A percentile compares a stretch with the other conserved stretches of the same genome.
Conservation (phyloP, 495 filamentous ascomycete genomes). For the Neohortaea acidophila region DNA sequence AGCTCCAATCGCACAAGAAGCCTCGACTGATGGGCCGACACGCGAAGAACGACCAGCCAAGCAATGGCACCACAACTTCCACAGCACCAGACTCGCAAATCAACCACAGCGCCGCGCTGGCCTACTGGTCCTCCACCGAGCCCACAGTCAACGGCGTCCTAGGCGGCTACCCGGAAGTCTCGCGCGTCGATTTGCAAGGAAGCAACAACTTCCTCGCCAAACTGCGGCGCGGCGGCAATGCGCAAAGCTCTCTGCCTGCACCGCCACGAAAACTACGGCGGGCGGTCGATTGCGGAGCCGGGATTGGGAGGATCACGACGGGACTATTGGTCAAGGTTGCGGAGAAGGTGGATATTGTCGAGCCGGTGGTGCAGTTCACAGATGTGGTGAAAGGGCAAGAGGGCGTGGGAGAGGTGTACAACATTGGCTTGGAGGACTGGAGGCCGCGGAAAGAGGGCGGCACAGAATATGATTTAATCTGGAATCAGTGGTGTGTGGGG, state of each 20-base stretch:
- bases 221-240: constrained; percentile 42
- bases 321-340: constrained; percentile 40
- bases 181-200: constrained; percentile 59
- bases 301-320: constrained; percentile 47
- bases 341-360: constrained; percentile 41
- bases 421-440: constrained; percentile 66
- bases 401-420: constrained; percentile 47
- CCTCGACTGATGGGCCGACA: too few species aligned
- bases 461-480: constrained; percentile 43
- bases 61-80: too few species aligned
- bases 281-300: constrained; percentile 47
- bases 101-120: constrained; percentile 31
- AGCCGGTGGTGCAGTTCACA: constrained; percentile 47
- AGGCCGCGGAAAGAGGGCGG: constrained; percentile 31
- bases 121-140: constrained; percentile 66
- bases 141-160: constrained; percentile 69
- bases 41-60: too few species aligned
- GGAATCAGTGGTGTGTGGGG: constrained; percentile 87
- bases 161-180: constrained; percentile 61
- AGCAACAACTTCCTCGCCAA: constrained; percentile 66
- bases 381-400: constrained; percentile 24
- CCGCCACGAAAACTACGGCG: constrained; percentile 22
- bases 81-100: constrained; percentile 34
- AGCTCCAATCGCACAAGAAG: too few species aligned
- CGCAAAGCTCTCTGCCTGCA: constrained; percentile 9